phyloP scores from a whole-genome alignment of 805 yeast genomes.

The Kockiozyma suomiensis region DNA sequence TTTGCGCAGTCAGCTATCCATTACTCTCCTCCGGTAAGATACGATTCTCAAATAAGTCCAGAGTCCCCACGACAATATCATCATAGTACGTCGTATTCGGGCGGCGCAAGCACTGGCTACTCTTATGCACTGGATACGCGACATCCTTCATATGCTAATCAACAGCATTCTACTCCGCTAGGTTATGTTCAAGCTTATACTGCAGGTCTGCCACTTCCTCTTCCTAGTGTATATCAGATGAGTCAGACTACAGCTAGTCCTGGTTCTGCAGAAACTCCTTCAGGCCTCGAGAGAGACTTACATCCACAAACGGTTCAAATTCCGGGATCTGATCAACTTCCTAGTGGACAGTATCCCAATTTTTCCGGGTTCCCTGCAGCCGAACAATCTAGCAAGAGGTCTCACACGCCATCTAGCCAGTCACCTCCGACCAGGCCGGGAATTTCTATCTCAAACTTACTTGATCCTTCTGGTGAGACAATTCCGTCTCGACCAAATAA shows the following conservation, averaged over 20 bases:
- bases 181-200: not conserved
- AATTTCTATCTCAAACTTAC: constrained; percentile 18
- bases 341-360: not conserved
- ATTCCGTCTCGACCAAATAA: not conserved
- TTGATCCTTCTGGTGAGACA: constrained; percentile 24
- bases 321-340: not conserved
- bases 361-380: not conserved
- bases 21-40: not conserved
- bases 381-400: not conserved
- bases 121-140: not conserved
- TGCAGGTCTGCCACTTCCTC: not conserved
- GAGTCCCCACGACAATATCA: constrained; percentile 8
- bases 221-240: not conserved
- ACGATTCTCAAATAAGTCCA: not conserved
- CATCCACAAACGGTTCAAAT: not conserved
- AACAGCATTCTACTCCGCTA: not conserved
- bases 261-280: not conserved
- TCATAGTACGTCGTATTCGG: not conserved
- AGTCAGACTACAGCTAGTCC: not conserved
- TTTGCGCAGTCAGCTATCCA: not conserved
- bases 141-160: not conserved
- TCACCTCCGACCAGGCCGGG: constrained; percentile 9
- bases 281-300: not conserved
- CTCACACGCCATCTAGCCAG: not conserved
- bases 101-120: not conserved